phyloP scores from a whole-genome alignment of 2,329 filamentous ascomycete species.

The Xylariaceae sp. region DNA sequence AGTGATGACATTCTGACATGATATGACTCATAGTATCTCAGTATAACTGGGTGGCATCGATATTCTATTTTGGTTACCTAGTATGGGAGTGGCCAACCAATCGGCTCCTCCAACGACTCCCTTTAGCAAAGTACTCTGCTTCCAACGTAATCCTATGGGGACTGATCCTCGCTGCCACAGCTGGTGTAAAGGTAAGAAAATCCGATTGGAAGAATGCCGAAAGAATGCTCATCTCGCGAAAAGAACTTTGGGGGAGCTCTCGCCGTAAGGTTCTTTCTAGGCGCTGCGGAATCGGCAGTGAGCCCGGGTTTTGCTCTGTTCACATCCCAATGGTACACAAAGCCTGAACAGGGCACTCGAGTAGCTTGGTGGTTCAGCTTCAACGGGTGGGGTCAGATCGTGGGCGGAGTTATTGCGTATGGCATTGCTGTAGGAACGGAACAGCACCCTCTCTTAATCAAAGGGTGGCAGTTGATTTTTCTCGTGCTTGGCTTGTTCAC shows the following conservation, averaged over 20 bases:
- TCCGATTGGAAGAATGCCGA: neutral
- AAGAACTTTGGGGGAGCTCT: conserved; percentile 46
- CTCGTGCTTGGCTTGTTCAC: conserved; percentile 60
- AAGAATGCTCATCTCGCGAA: neutral
- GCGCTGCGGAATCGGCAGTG: conserved; percentile 46
- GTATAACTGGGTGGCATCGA: conserved; percentile 52
- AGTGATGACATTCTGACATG: conserved; percentile 31
- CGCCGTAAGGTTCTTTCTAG: conserved; percentile 49
- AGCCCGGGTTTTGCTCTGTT: conserved; percentile 42
- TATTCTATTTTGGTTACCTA: conserved; percentile 57
- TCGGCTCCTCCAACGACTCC: conserved; percentile 66
- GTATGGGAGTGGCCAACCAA: conserved; percentile 72
- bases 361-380: conserved; percentile 42
- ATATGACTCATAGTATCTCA: conserved; percentile 47
- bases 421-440: conserved; percentile 57
- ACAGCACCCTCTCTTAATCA: conserved; percentile 50
- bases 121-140: conserved; percentile 70
- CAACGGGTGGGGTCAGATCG: conserved; percentile 46
- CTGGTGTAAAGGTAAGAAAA: conserved; percentile 40
- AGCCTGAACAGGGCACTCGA: conserved; percentile 38
- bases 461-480: conserved; percentile 70
- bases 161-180: conserved; percentile 37
- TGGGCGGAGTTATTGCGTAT: conserved; percentile 49
- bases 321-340: conserved; percentile 44
- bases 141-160: conserved; percentile 71